Percentiles rank a stretch among this genome's conserved stretches.
These are phyloP conservation scores for Neodidymelliopsis sp. DNA, from an alignment of 2,329 filamentous ascomycete genomes.

Conservation along the genomic window DNA sequence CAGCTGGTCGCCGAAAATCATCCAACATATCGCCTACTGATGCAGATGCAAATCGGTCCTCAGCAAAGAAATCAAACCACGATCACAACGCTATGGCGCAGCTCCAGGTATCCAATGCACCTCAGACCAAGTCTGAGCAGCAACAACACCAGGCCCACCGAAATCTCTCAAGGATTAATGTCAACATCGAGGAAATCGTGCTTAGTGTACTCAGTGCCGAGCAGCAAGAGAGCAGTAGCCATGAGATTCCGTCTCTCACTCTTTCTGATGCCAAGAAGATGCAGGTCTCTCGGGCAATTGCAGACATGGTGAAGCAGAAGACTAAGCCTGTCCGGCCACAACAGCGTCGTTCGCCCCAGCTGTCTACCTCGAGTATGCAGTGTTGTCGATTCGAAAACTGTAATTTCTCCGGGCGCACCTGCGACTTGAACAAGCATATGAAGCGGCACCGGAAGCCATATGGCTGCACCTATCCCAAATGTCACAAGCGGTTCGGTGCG, in stretches of 20 bases:
- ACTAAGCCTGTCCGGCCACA: slow-evolving; percentile 15
- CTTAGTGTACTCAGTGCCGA: neutral
- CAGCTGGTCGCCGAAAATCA: neutral
- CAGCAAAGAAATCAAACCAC: neutral
- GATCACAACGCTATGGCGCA: neutral
- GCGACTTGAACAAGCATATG: slow-evolving; percentile 71
- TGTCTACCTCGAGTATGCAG: slow-evolving; percentile 17
- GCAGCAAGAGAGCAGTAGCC: neutral
- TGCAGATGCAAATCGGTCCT: no score
- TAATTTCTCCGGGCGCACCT: slow-evolving; percentile 22
- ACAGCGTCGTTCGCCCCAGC: slow-evolving; percentile 24
- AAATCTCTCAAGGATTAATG: slow-evolving; percentile 32
- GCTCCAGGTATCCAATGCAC: slow-evolving; percentile 7
- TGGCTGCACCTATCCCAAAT: slow-evolving; percentile 76
- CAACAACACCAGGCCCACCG: slow-evolving; percentile 29
- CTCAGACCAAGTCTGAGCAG: slow-evolving; percentile 44
- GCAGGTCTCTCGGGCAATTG: slow-evolving; percentile 34
- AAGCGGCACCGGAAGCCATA: slow-evolving; percentile 85
- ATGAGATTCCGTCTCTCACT: neutral
- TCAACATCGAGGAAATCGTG: slow-evolving; percentile 23
- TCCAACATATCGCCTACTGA: neutral
- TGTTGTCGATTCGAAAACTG: slow-evolving; percentile 25
- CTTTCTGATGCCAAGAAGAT: slow-evolving; percentile 2
- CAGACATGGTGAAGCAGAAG: slow-evolving; percentile 36
- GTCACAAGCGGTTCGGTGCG: slow-evolving; percentile 80